phyloP scores from a whole-genome alignment of 2,329 filamentous ascomycete species.

The Gliomastix tumulicola region DNA sequence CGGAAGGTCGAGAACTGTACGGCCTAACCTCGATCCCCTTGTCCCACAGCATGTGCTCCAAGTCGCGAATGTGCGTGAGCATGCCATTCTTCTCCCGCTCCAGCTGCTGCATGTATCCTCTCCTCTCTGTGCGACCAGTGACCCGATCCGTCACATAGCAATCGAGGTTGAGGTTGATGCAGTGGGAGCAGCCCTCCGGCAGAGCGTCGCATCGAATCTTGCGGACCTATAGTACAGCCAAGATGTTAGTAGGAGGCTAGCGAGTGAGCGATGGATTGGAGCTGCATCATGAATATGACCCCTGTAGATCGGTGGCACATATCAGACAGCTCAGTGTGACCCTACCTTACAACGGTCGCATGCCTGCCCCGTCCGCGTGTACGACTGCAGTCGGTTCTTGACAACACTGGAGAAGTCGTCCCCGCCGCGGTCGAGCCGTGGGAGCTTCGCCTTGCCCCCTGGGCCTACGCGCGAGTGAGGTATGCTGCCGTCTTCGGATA shows the following conservation, averaged over 20 bases:
- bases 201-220: conserved; percentile 85
- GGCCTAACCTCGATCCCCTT: conserved; percentile 50
- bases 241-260: too few relatives aligned
- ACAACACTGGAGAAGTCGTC: conserved; percentile 49
- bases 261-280: too few relatives aligned
- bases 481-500: conserved; percentile 25
- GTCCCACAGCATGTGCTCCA: conserved; percentile 59
- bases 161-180: conserved; percentile 65
- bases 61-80: conserved; percentile 57
- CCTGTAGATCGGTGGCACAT: too few relatives aligned
- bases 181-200: conserved; percentile 76
- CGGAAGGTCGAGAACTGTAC: conserved; percentile 15
- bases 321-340: too few relatives aligned
- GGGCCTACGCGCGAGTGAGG: too few relatives aligned
- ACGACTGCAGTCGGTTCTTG: conserved; percentile 47
- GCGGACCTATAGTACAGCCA: conserved; percentile 66
- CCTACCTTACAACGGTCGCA: conserved; percentile 82
- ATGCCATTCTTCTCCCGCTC: conserved; percentile 67
- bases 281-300: too few relatives aligned
- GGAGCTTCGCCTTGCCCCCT: not conserved
- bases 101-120: conserved; percentile 71
- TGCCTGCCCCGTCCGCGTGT: conserved; percentile 69
- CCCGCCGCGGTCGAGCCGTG: conserved; percentile 27
- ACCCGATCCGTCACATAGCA: conserved; percentile 85
- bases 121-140: conserved; percentile 69